These are phyloP conservation scores for Ceriops tagal DNA, from an alignment of 345 rosid genomes.

Conservation along the genomic window DNA sequence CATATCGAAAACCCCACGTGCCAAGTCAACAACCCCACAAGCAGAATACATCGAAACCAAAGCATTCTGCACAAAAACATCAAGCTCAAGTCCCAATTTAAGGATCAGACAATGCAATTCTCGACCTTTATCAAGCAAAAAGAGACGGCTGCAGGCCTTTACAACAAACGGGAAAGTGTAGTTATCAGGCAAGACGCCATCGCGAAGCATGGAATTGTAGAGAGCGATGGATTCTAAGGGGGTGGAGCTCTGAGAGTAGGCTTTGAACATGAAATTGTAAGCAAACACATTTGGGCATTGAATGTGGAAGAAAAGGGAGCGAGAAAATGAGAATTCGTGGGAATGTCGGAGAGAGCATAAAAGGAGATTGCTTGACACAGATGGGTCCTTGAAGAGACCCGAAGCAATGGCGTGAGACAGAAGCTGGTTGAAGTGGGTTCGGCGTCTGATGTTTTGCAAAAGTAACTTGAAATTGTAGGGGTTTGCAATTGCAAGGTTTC, in stretches of 20 bases:
- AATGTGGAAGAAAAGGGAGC: constrained; percentile 12
- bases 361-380: constrained; percentile 7
- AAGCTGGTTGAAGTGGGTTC: constrained; percentile 1
- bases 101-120: constrained; percentile 15
- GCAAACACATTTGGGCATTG: constrained; percentile 13
- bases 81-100: constrained; percentile 11
- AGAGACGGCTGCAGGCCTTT: constrained; percentile 9
- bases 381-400: constrained; percentile 6
- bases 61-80: constrained; percentile 16
- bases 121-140: constrained; percentile 11
- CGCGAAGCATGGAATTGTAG: constrained; percentile 8
- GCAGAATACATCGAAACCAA: constrained; percentile 15
- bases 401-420: constrained; percentile 9
- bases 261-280: constrained; percentile 16
- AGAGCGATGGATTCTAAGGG: constrained; percentile 10
- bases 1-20: constrained; percentile 8
- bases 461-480: not conserved
- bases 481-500: not conserved
- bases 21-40: constrained; percentile 1
- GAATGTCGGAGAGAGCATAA: not conserved
- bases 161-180: constrained; percentile 16
- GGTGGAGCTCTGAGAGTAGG: constrained; percentile 11
- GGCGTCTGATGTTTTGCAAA: not conserved
- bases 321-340: not conserved
- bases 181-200: constrained; percentile 14